Base-by-base conservation (phyloP, 2,329 filamentous ascomycete genomes). In the Aspergillus pseudonomiae region DNA sequence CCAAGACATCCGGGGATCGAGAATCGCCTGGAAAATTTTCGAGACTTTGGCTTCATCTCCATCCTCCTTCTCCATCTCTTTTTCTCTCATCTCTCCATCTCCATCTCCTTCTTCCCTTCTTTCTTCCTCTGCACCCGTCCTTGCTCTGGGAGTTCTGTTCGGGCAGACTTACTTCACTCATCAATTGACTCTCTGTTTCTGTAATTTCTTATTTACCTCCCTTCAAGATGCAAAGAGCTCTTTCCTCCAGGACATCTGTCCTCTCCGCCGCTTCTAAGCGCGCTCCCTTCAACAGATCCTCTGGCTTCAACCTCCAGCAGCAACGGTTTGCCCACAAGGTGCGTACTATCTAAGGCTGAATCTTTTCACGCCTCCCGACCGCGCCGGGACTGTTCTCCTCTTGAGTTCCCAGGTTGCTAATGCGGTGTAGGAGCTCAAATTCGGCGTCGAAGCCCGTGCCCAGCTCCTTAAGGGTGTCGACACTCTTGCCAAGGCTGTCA, bases 311-410 rank as follows among this genome's bases (percentile, higher is more conserved):
- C 79, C 85, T 92, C 73, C 93, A 96, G 81, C 94, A 98, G 85
- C 88, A 96, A 81, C 89, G 95, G 79, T 99, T 96, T 80, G 93
- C 94, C 71, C 94, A 98, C 88, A 98, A 98, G 92, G 93, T 96
- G 86, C 57, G 84, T 74, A 30, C 30, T 59, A 28, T 9, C 48
- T 36, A 50, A 54, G 61, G 46, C 36, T 48, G 45, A 16, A 41
- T 34, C 21, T 46, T 19, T 45, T 45, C 41, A 32, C 41, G 11
- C 39, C 39, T 28, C 11, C 46, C 26, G 46, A 19, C 46, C n/a
- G 24, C 12, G 26, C 46, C 46, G 6, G 26, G 6, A 10, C 26
- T 50, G 16, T 30, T 2, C 30, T 1, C 16, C 46, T 57, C 24
- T 52, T 24, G 50, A 81, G 72, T 62, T 34, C 6, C 34, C 16